A percentile compares a stretch with the other conserved stretches of the same genome.
Conservation (phyloP, 305 asterid genomes). For the Plantago lanceolata region DNA sequence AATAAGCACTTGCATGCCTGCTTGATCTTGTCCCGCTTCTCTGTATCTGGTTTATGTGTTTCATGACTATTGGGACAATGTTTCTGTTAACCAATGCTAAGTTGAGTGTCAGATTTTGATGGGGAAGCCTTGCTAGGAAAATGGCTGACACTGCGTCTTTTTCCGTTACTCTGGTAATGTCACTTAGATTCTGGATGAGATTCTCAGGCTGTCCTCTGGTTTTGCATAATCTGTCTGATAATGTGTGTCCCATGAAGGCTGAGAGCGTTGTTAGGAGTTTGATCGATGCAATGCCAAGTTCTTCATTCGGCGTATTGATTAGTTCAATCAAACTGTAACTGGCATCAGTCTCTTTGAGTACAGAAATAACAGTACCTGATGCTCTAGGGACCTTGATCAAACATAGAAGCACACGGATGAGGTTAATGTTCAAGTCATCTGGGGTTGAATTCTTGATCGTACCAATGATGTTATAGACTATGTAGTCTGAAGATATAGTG, state of each 20-base stretch:
- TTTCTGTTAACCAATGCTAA: slow-evolving; percentile 52
- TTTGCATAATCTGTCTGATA: slow-evolving; percentile 61
- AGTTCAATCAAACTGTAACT: slow-evolving; percentile 58
- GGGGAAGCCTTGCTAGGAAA: slow-evolving; percentile 76
- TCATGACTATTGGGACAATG: slow-evolving; percentile 36
- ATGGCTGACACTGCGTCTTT: slow-evolving; percentile 59
- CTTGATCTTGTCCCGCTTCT: slow-evolving; percentile 53
- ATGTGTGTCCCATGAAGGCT: slow-evolving; percentile 70
- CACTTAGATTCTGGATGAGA: slow-evolving; percentile 43
- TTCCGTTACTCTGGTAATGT: slow-evolving; percentile 48
- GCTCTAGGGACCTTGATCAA: slow-evolving; percentile 56
- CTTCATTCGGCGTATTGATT: slow-evolving; percentile 54
- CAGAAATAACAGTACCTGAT: slow-evolving; percentile 49
- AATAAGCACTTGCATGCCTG: slow-evolving; percentile 49
- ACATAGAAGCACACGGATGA: slow-evolving; percentile 48
- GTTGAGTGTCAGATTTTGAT: slow-evolving; percentile 62
- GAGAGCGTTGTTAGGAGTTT: slow-evolving; percentile 49
- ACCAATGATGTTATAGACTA: slow-evolving; percentile 45
- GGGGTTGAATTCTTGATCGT: slow-evolving; percentile 45
- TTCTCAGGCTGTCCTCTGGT: slow-evolving; percentile 64
- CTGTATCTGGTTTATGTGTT: slow-evolving; percentile 48
- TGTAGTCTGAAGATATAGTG: slow-evolving; percentile 65
- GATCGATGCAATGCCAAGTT: slow-evolving; percentile 49
- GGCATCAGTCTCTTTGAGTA: slow-evolving; percentile 65
- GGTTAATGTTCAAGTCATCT: slow-evolving; percentile 55